Base-by-base conservation (phyloP, 768 basidiomycete genomes). In the Mycena rebaudengoi region DNA sequence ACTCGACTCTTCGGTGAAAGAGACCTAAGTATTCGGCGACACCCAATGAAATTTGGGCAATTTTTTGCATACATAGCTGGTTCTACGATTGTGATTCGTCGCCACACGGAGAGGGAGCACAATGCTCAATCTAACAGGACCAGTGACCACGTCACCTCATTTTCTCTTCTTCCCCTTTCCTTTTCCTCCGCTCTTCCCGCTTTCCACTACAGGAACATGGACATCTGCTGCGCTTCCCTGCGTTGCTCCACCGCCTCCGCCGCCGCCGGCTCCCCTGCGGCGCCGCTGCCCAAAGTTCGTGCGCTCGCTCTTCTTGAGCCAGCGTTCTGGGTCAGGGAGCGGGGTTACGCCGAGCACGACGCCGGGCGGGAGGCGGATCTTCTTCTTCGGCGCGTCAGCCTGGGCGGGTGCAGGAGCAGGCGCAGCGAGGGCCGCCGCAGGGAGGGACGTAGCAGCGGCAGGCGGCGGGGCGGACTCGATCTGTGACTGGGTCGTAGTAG, bases 221-320 rank as follows among this genome's bases (percentile, higher is more conserved):
- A 86, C 83, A 28, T 82, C 71, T 13, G 68, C 70, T 4, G 81
- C 76, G 60, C 76, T 81, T 21, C 92, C 92, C 76, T 94, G 92
- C 14, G 90, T 93, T 21, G 91, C 91, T 11, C 83, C 83, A 39
- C 87, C 91, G 11, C 83, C 83, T 37, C 87, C 87, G 44, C 85
- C 84, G 20, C 82, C 82, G 30, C 78, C 81, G 26, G 78, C 80
- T 3, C 80, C 81, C 69, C 83, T 87, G 68, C 85, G 85, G 73
- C 86, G 82, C 71, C 77, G 86, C 40, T 83, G 83, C 53, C 80
- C 80, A 73, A 85, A 87, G 26, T 82, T 85, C 14, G 90, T 84
- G 49, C 92, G 81, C 74, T 94, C 91, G 53, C 86, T 91, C 80
- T 93, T 95, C 86, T 95, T 95, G 62, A 95, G 74, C 93, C 93